phyloP scores from a whole-genome alignment of 2,329 filamentous ascomycete species.

The Alternaria brassicae region DNA sequence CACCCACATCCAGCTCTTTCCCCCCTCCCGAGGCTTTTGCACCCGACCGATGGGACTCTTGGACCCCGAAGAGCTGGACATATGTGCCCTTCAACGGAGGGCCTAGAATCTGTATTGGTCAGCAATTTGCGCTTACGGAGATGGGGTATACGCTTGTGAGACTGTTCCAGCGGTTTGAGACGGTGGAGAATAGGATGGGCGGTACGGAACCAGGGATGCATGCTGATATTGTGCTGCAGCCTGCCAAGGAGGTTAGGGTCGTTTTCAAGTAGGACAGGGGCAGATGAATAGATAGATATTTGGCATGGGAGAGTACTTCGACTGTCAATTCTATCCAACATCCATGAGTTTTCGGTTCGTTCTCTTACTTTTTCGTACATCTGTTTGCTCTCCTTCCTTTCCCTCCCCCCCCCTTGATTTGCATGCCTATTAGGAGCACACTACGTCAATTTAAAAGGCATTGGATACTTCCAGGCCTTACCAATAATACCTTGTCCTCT shows the following conservation, averaged over 20 bases:
- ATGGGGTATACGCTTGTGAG: slow-evolving; percentile 59
- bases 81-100: slow-evolving; percentile 59
- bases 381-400: background rate
- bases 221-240: slow-evolving; percentile 59
- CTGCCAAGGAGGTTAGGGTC: slow-evolving; percentile 51
- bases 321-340: background rate
- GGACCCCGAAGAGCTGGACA: slow-evolving; percentile 59
- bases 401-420: no score
- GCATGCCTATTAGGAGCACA: no score
- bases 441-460: no score
- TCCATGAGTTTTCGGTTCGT: background rate
- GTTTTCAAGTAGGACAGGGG: slow-evolving; percentile 33
- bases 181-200: slow-evolving; percentile 51
- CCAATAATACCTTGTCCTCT: no score
- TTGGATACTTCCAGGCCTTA: no score
- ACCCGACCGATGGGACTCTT: slow-evolving; percentile 58
- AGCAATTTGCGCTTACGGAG: slow-evolving; percentile 60
- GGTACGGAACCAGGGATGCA: slow-evolving; percentile 50
- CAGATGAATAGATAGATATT: background rate
- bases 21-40: slow-evolving; percentile 53
- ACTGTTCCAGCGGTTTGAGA: slow-evolving; percentile 55
- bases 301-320: no score
- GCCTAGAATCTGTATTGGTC: slow-evolving; percentile 59
- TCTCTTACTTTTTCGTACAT: background rate
- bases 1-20: slow-evolving; percentile 48